These are phyloP conservation scores for Bipolaris bicolor DNA, from an alignment of 2,329 filamentous ascomycete genomes.

Conservation along the genomic window DNA sequence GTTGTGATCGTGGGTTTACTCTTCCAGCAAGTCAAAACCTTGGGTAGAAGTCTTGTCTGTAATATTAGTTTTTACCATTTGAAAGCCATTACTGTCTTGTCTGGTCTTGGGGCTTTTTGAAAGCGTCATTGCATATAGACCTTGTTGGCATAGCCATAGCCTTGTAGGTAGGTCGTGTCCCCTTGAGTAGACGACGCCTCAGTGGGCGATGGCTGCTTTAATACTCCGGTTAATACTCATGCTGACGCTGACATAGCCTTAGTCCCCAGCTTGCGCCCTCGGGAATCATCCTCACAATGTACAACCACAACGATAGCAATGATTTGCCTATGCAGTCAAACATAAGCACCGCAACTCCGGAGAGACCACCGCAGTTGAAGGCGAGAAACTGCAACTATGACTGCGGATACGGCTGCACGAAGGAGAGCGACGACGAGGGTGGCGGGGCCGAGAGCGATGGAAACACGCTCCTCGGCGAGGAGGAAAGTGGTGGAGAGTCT, in stretches of 20 bases:
- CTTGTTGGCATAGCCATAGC: background rate
- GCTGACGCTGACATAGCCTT: background rate
- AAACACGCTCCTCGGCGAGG: conserved; percentile 4
- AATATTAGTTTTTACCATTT: conserved; percentile 8
- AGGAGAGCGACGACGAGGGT: conserved; percentile 17
- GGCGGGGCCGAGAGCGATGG: conserved; percentile 18
- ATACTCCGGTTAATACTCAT: background rate
- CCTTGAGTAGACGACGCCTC: background rate
- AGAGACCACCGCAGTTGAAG: conserved; percentile 31
- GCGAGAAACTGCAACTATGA: conserved; percentile 31
- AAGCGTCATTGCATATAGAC: background rate
- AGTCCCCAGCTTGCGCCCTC: background rate
- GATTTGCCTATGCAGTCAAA: background rate
- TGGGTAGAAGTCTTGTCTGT: background rate
- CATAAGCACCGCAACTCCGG: background rate
- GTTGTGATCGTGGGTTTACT: background rate
- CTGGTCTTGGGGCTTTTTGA: background rate
- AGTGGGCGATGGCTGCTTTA: background rate
- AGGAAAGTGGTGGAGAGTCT: background rate
- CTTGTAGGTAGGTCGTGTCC: background rate
- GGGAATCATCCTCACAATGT: conserved; percentile 2
- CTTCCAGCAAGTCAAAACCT: background rate
- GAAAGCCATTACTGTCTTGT: background rate
- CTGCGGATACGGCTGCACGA: conserved; percentile 31
- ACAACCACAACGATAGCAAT: conserved; percentile 1